phyloP scores from a whole-genome alignment of 345 rosid species.

The Rhizophora mangle region DNA sequence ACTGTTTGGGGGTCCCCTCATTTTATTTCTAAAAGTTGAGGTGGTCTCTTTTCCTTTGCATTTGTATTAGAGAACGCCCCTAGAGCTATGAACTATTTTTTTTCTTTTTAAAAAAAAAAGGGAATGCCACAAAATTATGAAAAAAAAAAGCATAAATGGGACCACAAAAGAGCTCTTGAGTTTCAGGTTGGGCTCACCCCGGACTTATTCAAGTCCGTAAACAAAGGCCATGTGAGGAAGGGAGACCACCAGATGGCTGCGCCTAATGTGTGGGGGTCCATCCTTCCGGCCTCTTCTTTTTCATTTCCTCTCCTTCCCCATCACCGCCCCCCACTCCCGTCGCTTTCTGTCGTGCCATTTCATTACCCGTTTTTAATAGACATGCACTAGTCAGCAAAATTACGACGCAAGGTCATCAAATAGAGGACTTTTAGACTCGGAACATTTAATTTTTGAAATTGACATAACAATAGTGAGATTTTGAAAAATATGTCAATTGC shows the following conservation, averaged over 20 bases:
- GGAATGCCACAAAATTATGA: too few species aligned
- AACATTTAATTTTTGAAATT: too few species aligned
- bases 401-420: too few species aligned
- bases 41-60: background rate
- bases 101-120: background rate
- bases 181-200: background rate
- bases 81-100: background rate
- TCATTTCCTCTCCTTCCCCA: constrained; percentile 5
- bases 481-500: too few species aligned
- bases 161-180: background rate
- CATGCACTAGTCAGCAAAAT: too few species aligned
- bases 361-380: too few species aligned
- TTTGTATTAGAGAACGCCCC: background rate
- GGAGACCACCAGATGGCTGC: constrained; percentile 56
- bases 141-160: too few species aligned
- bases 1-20: background rate
- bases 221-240: constrained; percentile 9
- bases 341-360: constrained; percentile 2
- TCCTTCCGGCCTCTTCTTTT: constrained; percentile 3
- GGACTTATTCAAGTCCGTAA: background rate
- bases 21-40: constrained; percentile 7
- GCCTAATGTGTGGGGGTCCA: constrained; percentile 36
- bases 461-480: too few species aligned
- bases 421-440: too few species aligned
- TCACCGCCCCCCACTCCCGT: constrained; percentile 1